Evolutionary conservation across 768 basidiomycete genomes (phyloP), one percentile per base, ranked within the genome.

Genomic region (Tricholoma hemisulphureum): DNA sequence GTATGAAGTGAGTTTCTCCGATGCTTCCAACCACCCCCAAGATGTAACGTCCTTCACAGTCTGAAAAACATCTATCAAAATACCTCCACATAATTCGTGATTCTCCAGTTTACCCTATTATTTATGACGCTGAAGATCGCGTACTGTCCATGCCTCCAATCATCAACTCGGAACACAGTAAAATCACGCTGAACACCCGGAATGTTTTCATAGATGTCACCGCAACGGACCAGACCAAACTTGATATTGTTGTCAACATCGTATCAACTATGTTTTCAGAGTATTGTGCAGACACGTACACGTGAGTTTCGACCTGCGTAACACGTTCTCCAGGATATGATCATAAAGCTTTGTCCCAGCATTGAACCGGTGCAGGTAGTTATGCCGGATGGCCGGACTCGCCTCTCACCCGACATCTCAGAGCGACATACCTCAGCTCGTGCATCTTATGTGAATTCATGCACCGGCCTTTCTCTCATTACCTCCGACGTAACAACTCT

Each of bases 131-230:
- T 9, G 79, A 88, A 57, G 91, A 93, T 70, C 84, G 79, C 26
- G 96, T 98, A 2, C 80, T 97, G 26, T 95, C 93, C 18, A 95
- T 98, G 89, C 97, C 97, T 35, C 97, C 97, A 8, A 98, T 99
- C 70, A 96, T 96, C 75, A 97, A 97, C 74, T 95, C 94, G 3
- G 89, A 97, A 63, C 92, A 93, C 73, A 98, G 93, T 71, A 98
- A 98, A 77, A 98, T 99, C 68, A 91, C 92, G 0, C 77, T 97
- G 60, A 88, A 94, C 68, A 98, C 97, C 10, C 83, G 81, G 53
- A 98, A 98, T 71, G 78, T 99, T 70, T 98, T 98, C 77, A 91
- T 99, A 64, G 97, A 99, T 72, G 86, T 95, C 28, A 98, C 97
- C 8, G 95, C 95, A 2, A 97, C 94, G 16, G 97, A 99, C 68